Evolutionary conservation across 495 filamentous ascomycete species (phyloP).

Genomic region (Daldinia caldariorum): DNA sequence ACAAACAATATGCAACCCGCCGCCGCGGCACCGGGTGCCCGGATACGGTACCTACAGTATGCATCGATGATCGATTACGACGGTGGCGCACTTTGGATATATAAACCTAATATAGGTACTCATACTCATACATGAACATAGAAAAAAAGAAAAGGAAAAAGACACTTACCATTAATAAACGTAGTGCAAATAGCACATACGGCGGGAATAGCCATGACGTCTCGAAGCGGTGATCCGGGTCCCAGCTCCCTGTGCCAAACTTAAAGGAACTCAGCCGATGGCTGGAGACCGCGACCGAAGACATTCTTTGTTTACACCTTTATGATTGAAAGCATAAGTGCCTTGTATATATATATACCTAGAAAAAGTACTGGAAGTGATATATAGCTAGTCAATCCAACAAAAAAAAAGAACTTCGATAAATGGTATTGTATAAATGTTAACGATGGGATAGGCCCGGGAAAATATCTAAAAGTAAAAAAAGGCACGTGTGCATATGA

Average conservation of each 20-base stretch:
- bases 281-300: neutral
- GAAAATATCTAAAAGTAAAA: neutral
- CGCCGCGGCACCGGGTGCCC: neutral
- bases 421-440: neutral
- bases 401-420: neutral
- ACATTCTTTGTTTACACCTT: neutral
- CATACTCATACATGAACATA: neutral
- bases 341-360: neutral
- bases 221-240: conserved; percentile 70
- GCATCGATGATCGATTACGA: conserved; percentile 6
- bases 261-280: conserved; percentile 44
- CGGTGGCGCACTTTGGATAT: neutral
- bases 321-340: neutral
- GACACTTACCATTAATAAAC: conserved; percentile 64
- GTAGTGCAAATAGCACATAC: conserved; percentile 63
- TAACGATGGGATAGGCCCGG: neutral
- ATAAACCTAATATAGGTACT: no score
- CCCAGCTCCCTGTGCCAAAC: conserved; percentile 60
- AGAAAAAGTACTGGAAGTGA: no score
- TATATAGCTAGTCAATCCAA: neutral
- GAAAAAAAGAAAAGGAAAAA: neutral
- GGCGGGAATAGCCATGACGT: conserved; percentile 83
- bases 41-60: neutral
- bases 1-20: conserved; percentile 4
- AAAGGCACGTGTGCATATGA: neutral